These are phyloP conservation scores for Zizania palustris DNA, from an alignment of 202 grass and related monocot species.

Conservation along the genomic window DNA sequence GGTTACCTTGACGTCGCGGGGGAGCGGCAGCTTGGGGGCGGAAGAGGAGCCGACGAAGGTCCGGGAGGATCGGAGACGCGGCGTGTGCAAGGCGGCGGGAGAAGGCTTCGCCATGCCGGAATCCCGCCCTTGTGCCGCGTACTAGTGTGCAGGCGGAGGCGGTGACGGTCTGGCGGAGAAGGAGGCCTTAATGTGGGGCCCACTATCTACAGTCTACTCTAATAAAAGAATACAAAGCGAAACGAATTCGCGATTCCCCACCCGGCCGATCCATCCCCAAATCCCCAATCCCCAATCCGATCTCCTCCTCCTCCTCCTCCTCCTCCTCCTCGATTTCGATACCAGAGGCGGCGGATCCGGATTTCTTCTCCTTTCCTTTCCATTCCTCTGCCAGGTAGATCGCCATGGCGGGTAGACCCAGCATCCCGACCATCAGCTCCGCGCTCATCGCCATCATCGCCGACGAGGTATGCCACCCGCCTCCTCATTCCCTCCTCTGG, in stretches of 20 bases:
- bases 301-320: no score
- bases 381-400: background rate
- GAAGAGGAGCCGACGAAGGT: conserved; percentile 18
- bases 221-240: no score
- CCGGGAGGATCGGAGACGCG: conserved; percentile 19
- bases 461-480: conserved; percentile 61
- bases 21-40: conserved; percentile 18
- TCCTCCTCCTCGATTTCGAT: no score
- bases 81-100: conserved; percentile 23
- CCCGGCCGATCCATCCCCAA: no score
- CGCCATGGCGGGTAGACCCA: conserved; percentile 66
- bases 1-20: conserved; percentile 43
- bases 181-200: no score
- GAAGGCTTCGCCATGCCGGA: conserved; percentile 33
- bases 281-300: no score
- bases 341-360: background rate
- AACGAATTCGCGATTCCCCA: no score
- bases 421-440: conserved; percentile 64
- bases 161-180: no score
- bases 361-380: background rate
- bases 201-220: no score
- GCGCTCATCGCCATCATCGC: conserved; percentile 80
- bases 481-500: background rate
- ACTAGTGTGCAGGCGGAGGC: no score
- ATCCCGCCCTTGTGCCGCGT: no score